Evolutionary conservation across 78 protist species (phyloP), one percentile per base, ranked within the genome.

Genomic region (Cavenderia fasciculata): DNA sequence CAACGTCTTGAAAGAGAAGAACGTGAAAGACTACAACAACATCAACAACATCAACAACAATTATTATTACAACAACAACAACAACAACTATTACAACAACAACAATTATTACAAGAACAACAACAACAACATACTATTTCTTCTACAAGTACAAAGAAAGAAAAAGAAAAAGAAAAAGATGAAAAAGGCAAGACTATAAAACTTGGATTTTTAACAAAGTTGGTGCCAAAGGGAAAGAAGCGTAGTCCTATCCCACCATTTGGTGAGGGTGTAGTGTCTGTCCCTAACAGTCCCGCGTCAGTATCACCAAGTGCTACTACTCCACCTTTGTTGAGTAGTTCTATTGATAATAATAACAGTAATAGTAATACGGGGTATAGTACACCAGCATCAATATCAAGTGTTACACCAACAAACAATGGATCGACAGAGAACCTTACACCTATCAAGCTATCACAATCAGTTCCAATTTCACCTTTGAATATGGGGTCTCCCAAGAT

Each of bases 181-280:
- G 38, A 63, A 21, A 47, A 63, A 21, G 72, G 72, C 2, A 63
- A 63, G 4, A 63, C 33, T 7, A 63, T 47, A 8, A 63, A 38
- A 38, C 51, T 43, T 40, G 38, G 38, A 40, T 63, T 63, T 47
- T 21, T 63, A 4, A 21, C 43, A 2, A 63, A 63, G 8, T 63
- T 63, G 21, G 72, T 63, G 1, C 2, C 33, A 43, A 49, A 49
- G 54, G 54, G 54, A 49, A 63, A 63, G 72, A 63, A 63, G 72
- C 14, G 72, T 19, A 43, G 38, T 8, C 72, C 72, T 1, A 63
- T 63, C n/a, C 72, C 72, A 63, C n/a, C n/a, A n/a, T 63, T 63
- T n/a, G 72, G 38, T 19, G 21, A 7, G 4, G 33, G 51, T 8
- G 51, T 47, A 63, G 8, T 47, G 31, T 31, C 43, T 34, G 54